Percentiles rank a stretch among this genome's conserved stretches.
Conservation (phyloP, 495 filamentous ascomycete genomes). For the Copromyces sp. region DNA sequence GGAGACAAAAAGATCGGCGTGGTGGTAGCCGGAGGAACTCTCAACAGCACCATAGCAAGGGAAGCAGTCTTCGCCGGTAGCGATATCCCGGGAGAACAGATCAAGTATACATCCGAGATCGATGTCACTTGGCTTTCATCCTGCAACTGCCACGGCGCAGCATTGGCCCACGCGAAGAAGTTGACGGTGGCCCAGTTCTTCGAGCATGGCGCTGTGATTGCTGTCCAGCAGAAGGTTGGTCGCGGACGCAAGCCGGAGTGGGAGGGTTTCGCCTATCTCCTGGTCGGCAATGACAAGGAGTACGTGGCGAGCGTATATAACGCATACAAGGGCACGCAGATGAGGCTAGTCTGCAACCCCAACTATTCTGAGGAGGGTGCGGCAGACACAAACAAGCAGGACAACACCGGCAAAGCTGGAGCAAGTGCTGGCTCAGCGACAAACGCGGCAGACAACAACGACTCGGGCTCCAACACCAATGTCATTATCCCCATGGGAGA, state of each 20-base stretch:
- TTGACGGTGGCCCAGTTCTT: slow-evolving; percentile 1
- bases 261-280: neutral
- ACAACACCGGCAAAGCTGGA: neutral
- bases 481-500: neutral
- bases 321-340: neutral
- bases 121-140: neutral
- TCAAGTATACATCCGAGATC: neutral
- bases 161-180: neutral
- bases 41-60: neutral
- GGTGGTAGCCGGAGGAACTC: slow-evolving; percentile 3
- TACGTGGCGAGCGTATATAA: neutral
- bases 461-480: neutral
- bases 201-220: slow-evolving; percentile 1
- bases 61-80: neutral
- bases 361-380: neutral
- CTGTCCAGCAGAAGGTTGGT: neutral
- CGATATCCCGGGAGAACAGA: neutral
- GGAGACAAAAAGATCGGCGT: neutral
- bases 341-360: slow-evolving; percentile 3
- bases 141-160: slow-evolving; percentile 1
- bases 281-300: neutral
- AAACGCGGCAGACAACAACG: neutral
- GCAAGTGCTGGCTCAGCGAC: neutral
- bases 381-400: neutral
- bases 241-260: neutral